phyloP scores from a whole-genome alignment of 2,329 filamentous ascomycete genomes.

The Penicillium sp. region DNA sequence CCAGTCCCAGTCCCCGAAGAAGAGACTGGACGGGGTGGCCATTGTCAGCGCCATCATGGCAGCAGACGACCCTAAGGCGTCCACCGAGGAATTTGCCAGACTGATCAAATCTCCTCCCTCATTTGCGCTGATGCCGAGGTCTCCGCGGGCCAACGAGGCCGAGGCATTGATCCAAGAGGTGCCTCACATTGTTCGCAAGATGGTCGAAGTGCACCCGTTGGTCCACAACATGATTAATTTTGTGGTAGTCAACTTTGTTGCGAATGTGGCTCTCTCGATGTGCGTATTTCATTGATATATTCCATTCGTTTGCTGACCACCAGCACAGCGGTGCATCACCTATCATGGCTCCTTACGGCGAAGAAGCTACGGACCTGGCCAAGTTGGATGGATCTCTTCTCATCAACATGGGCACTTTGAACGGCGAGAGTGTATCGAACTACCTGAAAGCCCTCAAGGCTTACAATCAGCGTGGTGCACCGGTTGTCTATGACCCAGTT shows the following conservation, averaged over 20 bases:
- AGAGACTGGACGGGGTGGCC: constrained; percentile 74
- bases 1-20: constrained; percentile 59
- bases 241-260: constrained; percentile 92
- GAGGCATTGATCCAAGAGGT: constrained; percentile 35
- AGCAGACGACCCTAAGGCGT: constrained; percentile 63
- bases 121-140: constrained; percentile 32
- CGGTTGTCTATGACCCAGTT: constrained; percentile 84
- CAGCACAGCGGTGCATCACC: constrained; percentile 68
- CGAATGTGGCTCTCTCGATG: constrained; percentile 81
- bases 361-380: constrained; percentile 79
- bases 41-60: constrained; percentile 87
- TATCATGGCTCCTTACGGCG: constrained; percentile 88
- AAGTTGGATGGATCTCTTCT: constrained; percentile 74
- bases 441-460: constrained; percentile 72
- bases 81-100: constrained; percentile 58
- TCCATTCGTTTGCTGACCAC: constrained; percentile 14
- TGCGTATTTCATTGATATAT: constrained; percentile 22
- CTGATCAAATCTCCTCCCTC: constrained; percentile 50
- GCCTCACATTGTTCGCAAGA: constrained; percentile 55
- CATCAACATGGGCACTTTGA: constrained; percentile 93
- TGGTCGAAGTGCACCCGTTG: constrained; percentile 66
- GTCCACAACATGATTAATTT: constrained; percentile 98
- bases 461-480: constrained; percentile 74
- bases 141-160: constrained; percentile 28
- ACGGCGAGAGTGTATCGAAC: constrained; percentile 68